Evolutionary conservation across 441 rosid genomes (phyloP), one percentile per base, ranked within the genome.

Genomic region (Populus hybrid): DNA sequence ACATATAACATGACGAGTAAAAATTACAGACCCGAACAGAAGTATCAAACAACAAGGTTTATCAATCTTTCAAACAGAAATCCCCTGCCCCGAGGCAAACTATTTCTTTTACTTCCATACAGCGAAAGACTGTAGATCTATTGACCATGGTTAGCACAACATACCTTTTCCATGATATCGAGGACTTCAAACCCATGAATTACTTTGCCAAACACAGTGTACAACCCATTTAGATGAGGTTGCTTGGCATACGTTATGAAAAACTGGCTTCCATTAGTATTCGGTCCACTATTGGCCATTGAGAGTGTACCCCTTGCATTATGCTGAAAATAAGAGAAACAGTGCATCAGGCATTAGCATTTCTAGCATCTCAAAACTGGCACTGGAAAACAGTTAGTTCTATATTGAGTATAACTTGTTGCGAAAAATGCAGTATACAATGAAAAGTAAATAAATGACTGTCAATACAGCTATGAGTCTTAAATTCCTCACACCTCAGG

Each of bases 171-270:
- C 99, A 94, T 95, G 71, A 95, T 75, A 88, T 95, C 98, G 79
- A 95, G 97, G 68, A 95, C 97, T 87, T 95, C 99, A 77, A 95
- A 95, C 45, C 99, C 99, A 80, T 95, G 98, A 83, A 95, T 95
- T 76, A 95, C 99, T 82, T 82, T 89, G 81, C 99, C 99, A 74
- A 95, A 91, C 68, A 94, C 80, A 23, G 99, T 95, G 90, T 95
- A 94, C 70, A 90, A 74, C 71, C 99, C 98, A 82, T 96, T 93
- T 67, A 94, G 97, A 87, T 94, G 98, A 23, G 98, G 99, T 81
- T 94, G 98, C 86, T 96, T 94, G 4, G 92, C 98, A 50, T 90
- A 96, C n/a, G 87, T 50, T 21, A 96, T 71, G 84, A 96, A 96
- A 83, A 96, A 96, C 82, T 96, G 99, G 90, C 98, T 93, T 76